Evolutionary conservation across 2,329 filamentous ascomycete species (phyloP).

Genomic region (Phyllosticta ampelicida): DNA sequence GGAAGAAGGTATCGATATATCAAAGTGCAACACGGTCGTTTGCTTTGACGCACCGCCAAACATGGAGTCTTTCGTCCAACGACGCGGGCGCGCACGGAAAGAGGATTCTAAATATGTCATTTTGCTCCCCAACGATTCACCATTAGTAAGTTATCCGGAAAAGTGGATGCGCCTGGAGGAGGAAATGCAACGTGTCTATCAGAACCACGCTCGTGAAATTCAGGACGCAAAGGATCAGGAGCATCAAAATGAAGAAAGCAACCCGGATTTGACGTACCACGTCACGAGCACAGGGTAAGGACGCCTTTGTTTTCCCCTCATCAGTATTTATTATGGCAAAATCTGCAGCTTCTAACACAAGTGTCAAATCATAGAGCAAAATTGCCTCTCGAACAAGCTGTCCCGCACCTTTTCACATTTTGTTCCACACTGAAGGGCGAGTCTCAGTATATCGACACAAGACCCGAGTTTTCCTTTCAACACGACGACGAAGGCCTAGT

Average conservation of each 20-base stretch:
- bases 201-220: constrained; percentile 49
- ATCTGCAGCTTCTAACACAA: background rate
- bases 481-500: constrained; percentile 28
- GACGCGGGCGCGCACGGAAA: constrained; percentile 52
- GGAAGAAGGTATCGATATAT: constrained; percentile 52
- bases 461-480: constrained; percentile 56
- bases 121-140: constrained; percentile 21
- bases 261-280: constrained; percentile 11
- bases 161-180: constrained; percentile 59
- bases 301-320: background rate
- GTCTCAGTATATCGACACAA: constrained; percentile 49
- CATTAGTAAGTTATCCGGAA: constrained; percentile 15
- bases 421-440: constrained; percentile 51
- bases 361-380: constrained; percentile 42
- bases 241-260: constrained; percentile 38
- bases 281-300: constrained; percentile 21
- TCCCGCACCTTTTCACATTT: constrained; percentile 71
- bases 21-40: constrained; percentile 54
- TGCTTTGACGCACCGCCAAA: constrained; percentile 53
- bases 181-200: constrained; percentile 61
- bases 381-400: constrained; percentile 62
- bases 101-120: constrained; percentile 45
- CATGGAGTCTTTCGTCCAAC: constrained; percentile 54
- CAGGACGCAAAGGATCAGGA: constrained; percentile 35
- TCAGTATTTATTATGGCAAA: background rate